Evolutionary conservation across 495 filamentous ascomycete genomes (phyloP), one percentile per base, ranked within the genome.

Genomic region (Amphirosellinia nigrospora): DNA sequence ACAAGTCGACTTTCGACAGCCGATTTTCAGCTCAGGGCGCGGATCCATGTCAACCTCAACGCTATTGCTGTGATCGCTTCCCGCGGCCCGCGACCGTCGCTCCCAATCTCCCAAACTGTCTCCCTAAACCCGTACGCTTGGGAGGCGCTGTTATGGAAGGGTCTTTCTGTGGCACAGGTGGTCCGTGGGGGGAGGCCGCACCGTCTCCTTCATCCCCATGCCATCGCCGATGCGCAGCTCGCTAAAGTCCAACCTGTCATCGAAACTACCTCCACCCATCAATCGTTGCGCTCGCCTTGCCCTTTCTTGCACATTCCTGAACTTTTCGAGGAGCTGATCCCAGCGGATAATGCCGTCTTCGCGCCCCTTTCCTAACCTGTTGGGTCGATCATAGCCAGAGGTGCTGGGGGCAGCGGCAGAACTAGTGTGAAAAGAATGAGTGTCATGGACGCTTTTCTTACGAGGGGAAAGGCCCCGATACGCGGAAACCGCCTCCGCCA

Each of bases 291-390:
- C 75, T 45, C 86, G 77, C 32, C 86, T 78, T 9, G 92, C 91
- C 38, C 87, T 88, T 69, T 99, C 96, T 75, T 99, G 96, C 23
- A 95, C 93, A 28, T 83, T 84, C 70, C 91, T 92, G 79, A 98
- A 99, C 76, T 97, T 98, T 68, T 98, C 96, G n/a, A 99, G 88
- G 21, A 99, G 87, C 68, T 99, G 96, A 16, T 86, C 87, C 96
- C 96, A 99, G 61, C 90, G 89, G 75, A 99, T 96, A 53, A 86
- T 87, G 48, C 89, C 89, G 61, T 97, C 94, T 55, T 96, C 92
- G 60, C 94, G 87, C 26, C 90, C 87, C 77, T 97, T 97, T 8
- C 72, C 74, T 38, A 97, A 82, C 60, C 96, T 85, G 72, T 91
- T 93, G 30, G 93, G 87, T 48, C 95, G 88, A 74, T 97, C 94